Evolutionary conservation across 495 filamentous ascomycete species (phyloP), one percentile per base, ranked within the genome.

Genomic region (Terfezia boudieri): DNA sequence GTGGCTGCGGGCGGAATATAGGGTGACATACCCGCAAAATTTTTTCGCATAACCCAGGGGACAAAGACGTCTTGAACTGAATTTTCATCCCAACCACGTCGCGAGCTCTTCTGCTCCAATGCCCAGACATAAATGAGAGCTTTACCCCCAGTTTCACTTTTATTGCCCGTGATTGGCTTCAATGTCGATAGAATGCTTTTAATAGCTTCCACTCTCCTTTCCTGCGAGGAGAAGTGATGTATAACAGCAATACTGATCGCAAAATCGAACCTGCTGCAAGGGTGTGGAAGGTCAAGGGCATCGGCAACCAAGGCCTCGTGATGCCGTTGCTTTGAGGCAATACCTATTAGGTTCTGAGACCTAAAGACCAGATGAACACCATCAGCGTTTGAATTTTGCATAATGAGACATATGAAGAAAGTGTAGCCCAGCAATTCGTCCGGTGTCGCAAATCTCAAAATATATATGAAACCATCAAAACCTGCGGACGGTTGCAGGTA

Each of bases 111-210:
- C 67, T 98, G 90, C 70, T 98, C 90, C 23, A 98, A 73, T 2
- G 90, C 90, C 90, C 90, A 98, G n/a, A 89, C 90, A 65, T 89
- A 93, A 23, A 95, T 73, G 57, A 98, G 67, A 16, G 83, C 78
- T 64, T 73, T 79, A 11, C 86, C 85, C 10, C 71, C 69, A 11
- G n/a, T 51, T 41, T 62, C 71, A 37, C 60, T 62, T 37, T 58
- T 51, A 16, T 55, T 56, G 52, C 60, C 60, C 17, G 61, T 64
- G 20, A 65, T 53, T 16, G 65, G 68, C 57, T 68, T 76, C 57
- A 94, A 71, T 51, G 78, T 78, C 53, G 76, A 74, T 60, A 96
- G 71, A 35, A 94, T 78, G 37, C 76, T 74, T 46, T 73, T 71
- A 51, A 95, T 74, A 12, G 84, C 85, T 58, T 82, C 76, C 52